Evolutionary conservation across 2,329 filamentous ascomycete genomes (phyloP).

Genomic region (Elsinoe fawcettii): DNA sequence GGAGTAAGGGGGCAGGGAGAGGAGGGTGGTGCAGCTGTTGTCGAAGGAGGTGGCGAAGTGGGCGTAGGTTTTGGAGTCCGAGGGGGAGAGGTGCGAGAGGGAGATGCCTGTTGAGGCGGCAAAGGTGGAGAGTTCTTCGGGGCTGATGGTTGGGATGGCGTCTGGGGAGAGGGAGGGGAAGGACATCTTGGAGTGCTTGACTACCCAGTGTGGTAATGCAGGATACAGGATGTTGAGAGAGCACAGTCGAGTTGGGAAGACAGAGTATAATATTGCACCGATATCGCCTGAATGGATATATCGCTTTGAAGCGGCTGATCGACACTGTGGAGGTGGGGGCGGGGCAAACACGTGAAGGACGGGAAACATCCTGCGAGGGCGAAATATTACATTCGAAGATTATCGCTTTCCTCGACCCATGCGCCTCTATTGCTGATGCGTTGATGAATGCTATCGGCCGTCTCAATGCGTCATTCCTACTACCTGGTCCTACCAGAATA

Average conservation of each 20-base stretch:
- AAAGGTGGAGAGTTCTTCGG: conserved; percentile 22
- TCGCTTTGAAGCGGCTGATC: neutral
- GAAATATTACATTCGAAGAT: neutral
- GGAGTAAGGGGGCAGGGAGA: conserved; percentile 31
- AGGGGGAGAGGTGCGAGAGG: conserved; percentile 21
- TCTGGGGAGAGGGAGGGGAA: conserved; percentile 25
- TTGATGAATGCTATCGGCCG: neutral
- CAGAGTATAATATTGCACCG: neutral
- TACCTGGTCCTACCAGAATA: conserved; percentile 9
- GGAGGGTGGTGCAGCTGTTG: conserved; percentile 24
- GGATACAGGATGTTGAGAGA: neutral
- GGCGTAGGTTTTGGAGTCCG: neutral
- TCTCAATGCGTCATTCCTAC: neutral
- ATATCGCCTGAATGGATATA: neutral
- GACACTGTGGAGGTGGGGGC: neutral
- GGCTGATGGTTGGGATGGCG: conserved; percentile 23
- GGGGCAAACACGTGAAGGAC: neutral
- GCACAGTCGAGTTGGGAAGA: no score
- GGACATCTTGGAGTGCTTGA: conserved; percentile 21
- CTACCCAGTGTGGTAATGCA: neutral
- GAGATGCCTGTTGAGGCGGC: conserved; percentile 22
- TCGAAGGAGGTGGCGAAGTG: conserved; percentile 26
- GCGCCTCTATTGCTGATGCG: neutral
- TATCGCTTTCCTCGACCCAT: neutral
- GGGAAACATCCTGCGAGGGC: neutral